phyloP scores from a whole-genome alignment of 1,284 basidiomycete species.

The Fomitiporia mediterranea region DNA sequence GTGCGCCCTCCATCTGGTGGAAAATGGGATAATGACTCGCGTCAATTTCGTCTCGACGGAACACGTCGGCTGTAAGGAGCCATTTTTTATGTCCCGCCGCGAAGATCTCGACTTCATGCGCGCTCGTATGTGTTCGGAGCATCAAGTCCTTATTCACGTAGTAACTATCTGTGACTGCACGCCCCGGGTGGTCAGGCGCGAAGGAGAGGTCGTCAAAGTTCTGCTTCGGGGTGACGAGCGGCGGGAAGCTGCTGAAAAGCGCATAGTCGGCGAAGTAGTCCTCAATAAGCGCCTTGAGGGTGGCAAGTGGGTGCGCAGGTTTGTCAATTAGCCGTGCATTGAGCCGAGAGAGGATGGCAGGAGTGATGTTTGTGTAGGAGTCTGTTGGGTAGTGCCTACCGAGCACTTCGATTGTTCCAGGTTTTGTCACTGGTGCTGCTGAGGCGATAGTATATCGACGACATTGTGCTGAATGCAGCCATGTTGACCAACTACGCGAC shows the following conservation, averaged over 20 bases:
- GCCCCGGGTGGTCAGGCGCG: constrained; percentile 89
- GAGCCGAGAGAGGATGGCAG: constrained; percentile 77
- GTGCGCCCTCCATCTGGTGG: constrained; percentile 97
- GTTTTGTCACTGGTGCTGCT: constrained; percentile 3
- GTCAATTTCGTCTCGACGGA: constrained; percentile 98
- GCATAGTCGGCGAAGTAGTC: constrained; percentile 72
- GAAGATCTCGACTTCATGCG: constrained; percentile 96
- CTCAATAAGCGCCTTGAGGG: constrained; percentile 84
- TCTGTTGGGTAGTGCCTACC: constrained; percentile 67
- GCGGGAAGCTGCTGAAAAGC: constrained; percentile 43
- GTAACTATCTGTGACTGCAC: constrained; percentile 89
- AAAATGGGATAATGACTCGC: constrained; percentile 96
- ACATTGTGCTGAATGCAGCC: constrained; percentile 3
- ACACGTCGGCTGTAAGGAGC: constrained; percentile 97
- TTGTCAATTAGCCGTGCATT: constrained; percentile 70
- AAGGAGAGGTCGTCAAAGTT: constrained; percentile 99
- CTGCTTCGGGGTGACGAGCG: constrained; percentile 84
- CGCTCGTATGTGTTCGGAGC: constrained; percentile 96
- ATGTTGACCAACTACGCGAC: constrained; percentile 3
- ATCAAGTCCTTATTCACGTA: constrained; percentile 89
- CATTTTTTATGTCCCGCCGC: constrained; percentile 71
- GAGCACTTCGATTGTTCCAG: constrained; percentile 35
- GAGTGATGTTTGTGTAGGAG: constrained; percentile 80
- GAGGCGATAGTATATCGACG: not conserved
- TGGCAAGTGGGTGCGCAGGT: constrained; percentile 80